These are phyloP conservation scores for Eutrema japonicum DNA, from an alignment of 345 rosid species.

Conservation along the genomic window DNA sequence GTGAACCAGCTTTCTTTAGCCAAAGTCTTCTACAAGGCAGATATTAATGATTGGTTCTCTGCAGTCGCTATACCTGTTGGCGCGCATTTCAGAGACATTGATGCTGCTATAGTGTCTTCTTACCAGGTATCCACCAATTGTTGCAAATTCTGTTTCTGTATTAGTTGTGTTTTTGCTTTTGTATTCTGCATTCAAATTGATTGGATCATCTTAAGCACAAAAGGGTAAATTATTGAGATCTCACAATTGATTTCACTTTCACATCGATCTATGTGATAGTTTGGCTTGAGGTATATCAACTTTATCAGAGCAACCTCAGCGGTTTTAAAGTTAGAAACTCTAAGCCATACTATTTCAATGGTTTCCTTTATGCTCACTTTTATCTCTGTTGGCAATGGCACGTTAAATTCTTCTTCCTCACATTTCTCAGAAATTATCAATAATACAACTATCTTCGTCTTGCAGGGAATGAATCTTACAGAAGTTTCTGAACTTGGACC, in stretches of 20 bases:
- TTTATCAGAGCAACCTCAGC: too few relatives aligned
- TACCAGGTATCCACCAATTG: conserved; percentile 53
- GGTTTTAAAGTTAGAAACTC: too few relatives aligned
- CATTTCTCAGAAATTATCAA: background rate
- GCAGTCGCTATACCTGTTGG: conserved; percentile 74
- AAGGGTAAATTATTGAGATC: background rate
- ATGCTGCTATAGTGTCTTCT: conserved; percentile 44
- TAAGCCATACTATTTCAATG: too few relatives aligned
- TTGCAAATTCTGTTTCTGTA: background rate
- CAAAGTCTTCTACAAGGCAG: conserved; percentile 68
- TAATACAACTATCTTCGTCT: conserved; percentile 17
- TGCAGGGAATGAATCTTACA: conserved; percentile 66
- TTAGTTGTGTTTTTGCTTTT: background rate
- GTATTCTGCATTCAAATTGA: background rate
- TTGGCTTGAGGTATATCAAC: too few relatives aligned
- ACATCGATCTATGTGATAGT: background rate
- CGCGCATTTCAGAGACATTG: conserved; percentile 74
- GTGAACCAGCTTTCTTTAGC: conserved; percentile 63
- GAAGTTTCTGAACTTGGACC: conserved; percentile 67
- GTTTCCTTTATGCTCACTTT: too few relatives aligned
- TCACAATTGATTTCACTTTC: conserved; percentile 2
- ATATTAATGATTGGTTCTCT: conserved; percentile 70
- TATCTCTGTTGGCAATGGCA: background rate
- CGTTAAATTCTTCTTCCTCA: background rate
- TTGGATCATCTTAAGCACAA: background rate